Conservation (phyloP, 73 alveolate genomes). For the Paramecium caudatum region DNA sequence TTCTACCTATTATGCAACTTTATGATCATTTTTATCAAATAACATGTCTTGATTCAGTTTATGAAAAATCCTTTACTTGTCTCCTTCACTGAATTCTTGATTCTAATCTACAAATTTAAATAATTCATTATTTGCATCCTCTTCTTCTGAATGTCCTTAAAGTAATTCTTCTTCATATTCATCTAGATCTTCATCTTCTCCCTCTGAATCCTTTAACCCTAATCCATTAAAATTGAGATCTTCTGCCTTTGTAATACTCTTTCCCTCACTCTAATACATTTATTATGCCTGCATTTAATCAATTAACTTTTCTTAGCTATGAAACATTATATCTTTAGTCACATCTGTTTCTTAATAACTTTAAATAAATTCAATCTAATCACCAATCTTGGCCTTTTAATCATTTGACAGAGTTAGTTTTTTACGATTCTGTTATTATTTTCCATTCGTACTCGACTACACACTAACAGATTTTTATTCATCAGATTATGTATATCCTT, state of each 20-base stretch:
- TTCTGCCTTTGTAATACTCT: neutral
- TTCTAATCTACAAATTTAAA: neutral
- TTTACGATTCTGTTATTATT: slow-evolving; percentile 37
- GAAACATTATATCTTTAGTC: slow-evolving; percentile 38
- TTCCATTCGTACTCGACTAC: neutral
- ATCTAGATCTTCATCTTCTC: slow-evolving; percentile 3
- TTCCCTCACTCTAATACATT: slow-evolving; percentile 66
- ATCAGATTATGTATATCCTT: slow-evolving; percentile 7
- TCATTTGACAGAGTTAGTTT: slow-evolving; percentile 40
- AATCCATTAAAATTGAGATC: slow-evolving; percentile 58
- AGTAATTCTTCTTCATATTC: slow-evolving; percentile 49
- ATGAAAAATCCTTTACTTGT: neutral
- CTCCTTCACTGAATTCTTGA: neutral
- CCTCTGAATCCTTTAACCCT: slow-evolving; percentile 11
- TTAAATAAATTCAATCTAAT: slow-evolving; percentile 56
- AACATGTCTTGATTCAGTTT: slow-evolving; percentile 1
- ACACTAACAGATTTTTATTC: slow-evolving; percentile 36
- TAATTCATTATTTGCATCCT: slow-evolving; percentile 25
- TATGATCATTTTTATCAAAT: neutral
- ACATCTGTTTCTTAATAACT: slow-evolving; percentile 37
- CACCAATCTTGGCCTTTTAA: neutral
- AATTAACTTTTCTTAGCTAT: slow-evolving; percentile 33
- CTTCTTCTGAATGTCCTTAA: neutral
- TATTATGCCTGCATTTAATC: neutral
- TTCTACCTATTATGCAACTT: neutral